Conservation (phyloP, 2,329 filamentous ascomycete species). For the Fusarium sp. region DNA sequence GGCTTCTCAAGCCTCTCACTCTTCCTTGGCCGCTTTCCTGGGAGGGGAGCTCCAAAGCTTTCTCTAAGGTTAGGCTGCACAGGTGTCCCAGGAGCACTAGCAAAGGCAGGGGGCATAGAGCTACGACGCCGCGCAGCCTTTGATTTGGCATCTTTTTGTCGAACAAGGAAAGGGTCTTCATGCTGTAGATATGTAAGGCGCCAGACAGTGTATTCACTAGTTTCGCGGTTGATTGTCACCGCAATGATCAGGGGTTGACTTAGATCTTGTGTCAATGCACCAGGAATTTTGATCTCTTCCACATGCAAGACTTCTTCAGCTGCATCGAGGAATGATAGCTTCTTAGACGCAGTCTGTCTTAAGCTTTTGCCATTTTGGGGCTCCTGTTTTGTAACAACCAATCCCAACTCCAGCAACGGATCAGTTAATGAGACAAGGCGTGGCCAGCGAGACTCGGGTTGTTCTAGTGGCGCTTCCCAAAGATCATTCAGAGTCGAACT, state of each 20-base stretch:
- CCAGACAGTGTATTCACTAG: slow-evolving; percentile 86
- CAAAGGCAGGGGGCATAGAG: slow-evolving; percentile 74
- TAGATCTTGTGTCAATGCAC: slow-evolving; percentile 48
- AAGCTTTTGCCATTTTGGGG: slow-evolving; percentile 46
- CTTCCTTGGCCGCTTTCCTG: slow-evolving; percentile 65
- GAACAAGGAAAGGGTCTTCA: slow-evolving; percentile 65
- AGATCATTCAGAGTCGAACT: slow-evolving; percentile 67
- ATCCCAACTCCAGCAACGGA: slow-evolving; percentile 84
- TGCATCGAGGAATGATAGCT: slow-evolving; percentile 71
- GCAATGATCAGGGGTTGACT: slow-evolving; percentile 74
- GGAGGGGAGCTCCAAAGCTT: slow-evolving; percentile 73
- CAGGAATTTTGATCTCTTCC: slow-evolving; percentile 72
- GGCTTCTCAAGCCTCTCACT: slow-evolving; percentile 63
- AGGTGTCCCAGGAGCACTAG: slow-evolving; percentile 82
- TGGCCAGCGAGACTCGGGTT: slow-evolving; percentile 71
- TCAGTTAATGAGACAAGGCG: slow-evolving; percentile 86
- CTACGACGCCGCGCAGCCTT: slow-evolving; percentile 66
- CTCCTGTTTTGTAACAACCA: slow-evolving; percentile 75
- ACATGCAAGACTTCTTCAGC: slow-evolving; percentile 88
- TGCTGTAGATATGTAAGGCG: slow-evolving; percentile 80
- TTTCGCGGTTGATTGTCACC: slow-evolving; percentile 82
- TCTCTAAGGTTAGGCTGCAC: slow-evolving; percentile 78
- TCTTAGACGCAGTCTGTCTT: slow-evolving; percentile 52
- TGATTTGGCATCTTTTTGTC: slow-evolving; percentile 58
- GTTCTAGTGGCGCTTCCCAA: slow-evolving; percentile 66